Conservation (phyloP, 441 rosid genomes). For the Aleurites moluccanus region DNA sequence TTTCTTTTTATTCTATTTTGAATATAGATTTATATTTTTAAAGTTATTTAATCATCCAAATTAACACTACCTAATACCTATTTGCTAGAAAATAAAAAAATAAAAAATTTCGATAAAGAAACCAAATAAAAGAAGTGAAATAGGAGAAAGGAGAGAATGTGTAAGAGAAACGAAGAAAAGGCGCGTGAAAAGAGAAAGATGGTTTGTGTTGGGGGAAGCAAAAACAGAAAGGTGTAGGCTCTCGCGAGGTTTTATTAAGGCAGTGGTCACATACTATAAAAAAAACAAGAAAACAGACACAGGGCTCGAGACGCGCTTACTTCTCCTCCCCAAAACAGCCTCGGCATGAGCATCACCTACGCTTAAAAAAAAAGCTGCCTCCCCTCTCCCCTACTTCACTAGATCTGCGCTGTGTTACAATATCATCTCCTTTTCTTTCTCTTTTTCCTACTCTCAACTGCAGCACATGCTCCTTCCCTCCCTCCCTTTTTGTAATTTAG, state of each 20-base stretch:
- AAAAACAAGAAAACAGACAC: background rate
- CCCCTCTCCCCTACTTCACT: background rate
- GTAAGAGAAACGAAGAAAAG: no score
- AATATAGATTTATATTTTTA: no score
- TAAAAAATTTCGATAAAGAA: no score
- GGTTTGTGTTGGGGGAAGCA: background rate
- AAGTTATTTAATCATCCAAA: no score
- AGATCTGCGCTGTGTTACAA: background rate
- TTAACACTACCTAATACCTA: no score
- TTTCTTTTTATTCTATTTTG: no score
- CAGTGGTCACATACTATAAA: background rate
- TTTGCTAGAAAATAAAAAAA: no score
- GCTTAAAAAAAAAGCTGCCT: background rate
- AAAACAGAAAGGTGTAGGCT: constrained; percentile 8
- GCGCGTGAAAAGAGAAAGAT: background rate
- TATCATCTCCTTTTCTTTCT: background rate
- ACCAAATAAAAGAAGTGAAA: no score
- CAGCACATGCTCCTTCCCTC: background rate
- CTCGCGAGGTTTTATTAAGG: constrained; percentile 24
- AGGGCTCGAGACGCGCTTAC: constrained; percentile 31
- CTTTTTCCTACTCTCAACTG: background rate
- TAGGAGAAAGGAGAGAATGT: no score
- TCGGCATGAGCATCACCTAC: constrained; percentile 18
- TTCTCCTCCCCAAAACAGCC: background rate
- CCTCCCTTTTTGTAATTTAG: no score